Base-by-base conservation (phyloP, 495 filamentous ascomycete species). In the Mycothermus thermophilus region DNA sequence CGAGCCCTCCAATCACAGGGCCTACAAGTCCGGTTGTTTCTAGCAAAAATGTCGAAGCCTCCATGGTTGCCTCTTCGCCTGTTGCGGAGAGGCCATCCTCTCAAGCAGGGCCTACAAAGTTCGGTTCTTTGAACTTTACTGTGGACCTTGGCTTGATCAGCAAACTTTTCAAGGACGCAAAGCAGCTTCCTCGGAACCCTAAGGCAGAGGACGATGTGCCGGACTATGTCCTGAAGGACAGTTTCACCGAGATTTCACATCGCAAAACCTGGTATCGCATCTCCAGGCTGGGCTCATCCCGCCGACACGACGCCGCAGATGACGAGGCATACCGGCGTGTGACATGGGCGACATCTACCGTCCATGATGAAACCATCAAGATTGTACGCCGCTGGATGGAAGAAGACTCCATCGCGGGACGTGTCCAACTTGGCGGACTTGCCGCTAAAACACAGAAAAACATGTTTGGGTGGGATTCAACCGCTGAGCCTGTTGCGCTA, bases 241-340 rank as follows among this genome's bases (percentile, higher is more conserved):
- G 52, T 25, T 70, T 73, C 34, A 52, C 52, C 11, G 51, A 64
- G 11, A 63, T 62, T 1, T 64, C 66, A n/a, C 59, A 73, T 37
- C 68, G 74, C 27, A 77, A 72, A 45, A 62, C 60, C 4, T 78
- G 74, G 74, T 78, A 78, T 40, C 69, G 73, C 16, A 50, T 77
- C 5, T 74, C 73, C 11, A 60, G 72, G 7, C 60, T 58, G 32
- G 71, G 69, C 8, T 71, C 71, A 1, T 66, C 67, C 41, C 54
- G 69, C 15, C 69, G 67, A 32, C 62, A 73, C 37, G 62, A 73
- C 32, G 60, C 46, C 6, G 71, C 62, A 11, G 68, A 71, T 31
- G 69, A 72, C 23, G 69, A 72, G 9, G 67, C 68, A 34, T 78
- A 77, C 43, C 54, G 68, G 25, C 59, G 65, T 3, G 61, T 75